Percentiles rank a stretch among this genome's conserved stretches.
These are phyloP conservation scores for Colletotrichum lindemuthianum DNA, from an alignment of 2,329 filamentous ascomycete genomes.

Conservation along the genomic window DNA sequence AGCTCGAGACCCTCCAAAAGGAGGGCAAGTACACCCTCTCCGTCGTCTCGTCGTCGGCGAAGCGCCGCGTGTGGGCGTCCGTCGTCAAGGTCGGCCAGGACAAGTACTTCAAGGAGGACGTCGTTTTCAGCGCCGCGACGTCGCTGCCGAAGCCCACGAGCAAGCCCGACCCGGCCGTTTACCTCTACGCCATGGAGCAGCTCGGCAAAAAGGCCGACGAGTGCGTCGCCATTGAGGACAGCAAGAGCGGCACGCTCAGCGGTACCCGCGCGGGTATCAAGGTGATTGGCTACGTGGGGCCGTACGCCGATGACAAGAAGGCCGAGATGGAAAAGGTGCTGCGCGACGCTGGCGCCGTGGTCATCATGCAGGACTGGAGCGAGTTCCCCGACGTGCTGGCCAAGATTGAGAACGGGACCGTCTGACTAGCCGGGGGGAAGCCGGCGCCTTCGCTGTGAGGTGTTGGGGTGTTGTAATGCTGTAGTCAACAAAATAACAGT, in stretches of 20 bases:
- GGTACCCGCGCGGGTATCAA: constrained; percentile 79
- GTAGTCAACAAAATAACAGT: neutral
- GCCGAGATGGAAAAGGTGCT: constrained; percentile 73
- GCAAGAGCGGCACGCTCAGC: constrained; percentile 83
- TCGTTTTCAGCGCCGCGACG: constrained; percentile 84
- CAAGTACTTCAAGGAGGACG: constrained; percentile 79
- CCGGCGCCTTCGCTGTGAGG: constrained; percentile 31
- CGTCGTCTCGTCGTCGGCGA: constrained; percentile 83
- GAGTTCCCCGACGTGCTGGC: constrained; percentile 61
- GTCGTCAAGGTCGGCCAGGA: constrained; percentile 83
- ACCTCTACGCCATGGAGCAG: constrained; percentile 79
- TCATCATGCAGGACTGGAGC: constrained; percentile 70
- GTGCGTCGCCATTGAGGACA: constrained; percentile 87
- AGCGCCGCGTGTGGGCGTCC: constrained; percentile 80
- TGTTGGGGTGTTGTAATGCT: too few species aligned
- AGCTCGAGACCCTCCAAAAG: constrained; percentile 71
- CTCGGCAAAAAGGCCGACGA: constrained; percentile 77
- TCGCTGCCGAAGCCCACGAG: constrained; percentile 82
- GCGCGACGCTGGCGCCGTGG: constrained; percentile 67
- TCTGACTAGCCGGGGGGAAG: constrained; percentile 35
- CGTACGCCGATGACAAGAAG: constrained; percentile 71
- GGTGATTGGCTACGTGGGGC: constrained; percentile 86
- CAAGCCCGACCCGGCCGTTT: constrained; percentile 92
- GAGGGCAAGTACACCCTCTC: constrained; percentile 76
- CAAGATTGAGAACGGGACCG: constrained; percentile 48